Base-by-base conservation (phyloP, 2,329 filamentous ascomycete species). In the Blastomyces parvus region DNA sequence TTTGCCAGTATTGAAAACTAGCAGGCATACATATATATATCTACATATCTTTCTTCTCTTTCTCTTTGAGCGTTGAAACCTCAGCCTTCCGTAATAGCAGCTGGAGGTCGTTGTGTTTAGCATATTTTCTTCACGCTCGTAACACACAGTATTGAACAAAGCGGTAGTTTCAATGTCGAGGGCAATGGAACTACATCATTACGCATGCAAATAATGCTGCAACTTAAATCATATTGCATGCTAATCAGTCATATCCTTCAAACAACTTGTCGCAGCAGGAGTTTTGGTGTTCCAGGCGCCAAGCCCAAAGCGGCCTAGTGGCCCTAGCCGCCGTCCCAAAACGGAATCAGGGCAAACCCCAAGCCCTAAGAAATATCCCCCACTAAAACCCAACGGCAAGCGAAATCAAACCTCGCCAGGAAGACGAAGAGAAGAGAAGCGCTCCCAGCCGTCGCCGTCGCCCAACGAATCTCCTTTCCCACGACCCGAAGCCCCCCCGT, bases 331-430 rank as follows among this genome's bases (percentile, higher is more conserved):
- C 62, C 42, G 8, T 71, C 74, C 56, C 42, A 59, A 59, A 59
- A 19, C 25, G 52, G 50, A 76, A 70, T 74, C 72, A 77, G 73
- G 71, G 72, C 71, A 64, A 67, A 66, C 68, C 68, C 69, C 73
- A 73, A 77, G 71, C 74, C 76, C 75, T 77, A 72, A 69, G 72
- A 74, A 69, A 73, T 71, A 69, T 70, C 74, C 76, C 75, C 74
- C 76, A 77, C 76, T 76, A 74, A 74, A 63, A 63, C 59, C 59
- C 25, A 52, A 59, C 38, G 56, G 44, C 62, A 64, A 65, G 64
- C 60, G 60, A 68, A 66, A 63, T 62, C 61, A 64, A 38, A 68
- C 53, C 64, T 63, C 53, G 44, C 48, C 5, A 17, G 22, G 48
- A 50, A 50, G 48, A 64, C 60, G 30, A 59, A 30, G 56, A 59